phyloP scores from a whole-genome alignment of 2,329 filamentous ascomycete species.

The Metarhizium robertsii region DNA sequence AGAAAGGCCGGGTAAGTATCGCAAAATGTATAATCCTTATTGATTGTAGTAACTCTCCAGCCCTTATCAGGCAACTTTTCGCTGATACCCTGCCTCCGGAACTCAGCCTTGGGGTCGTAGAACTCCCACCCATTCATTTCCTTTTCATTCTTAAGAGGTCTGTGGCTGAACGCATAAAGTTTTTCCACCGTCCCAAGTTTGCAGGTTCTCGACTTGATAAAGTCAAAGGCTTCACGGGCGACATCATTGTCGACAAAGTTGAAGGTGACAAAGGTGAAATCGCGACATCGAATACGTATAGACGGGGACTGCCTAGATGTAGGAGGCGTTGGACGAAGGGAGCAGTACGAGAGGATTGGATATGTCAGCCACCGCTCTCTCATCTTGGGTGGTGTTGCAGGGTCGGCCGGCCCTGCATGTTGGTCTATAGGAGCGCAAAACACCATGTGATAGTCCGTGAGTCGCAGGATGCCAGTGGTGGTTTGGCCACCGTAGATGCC shows the following conservation, averaged over 20 bases:
- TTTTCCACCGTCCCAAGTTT: constrained; percentile 76
- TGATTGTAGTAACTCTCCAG: constrained; percentile 88
- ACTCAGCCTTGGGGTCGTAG: constrained; percentile 82
- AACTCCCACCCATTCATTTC: constrained; percentile 71
- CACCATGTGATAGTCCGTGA: constrained; percentile 54
- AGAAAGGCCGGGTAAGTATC: constrained; percentile 84
- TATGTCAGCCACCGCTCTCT: constrained; percentile 89
- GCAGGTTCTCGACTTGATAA: constrained; percentile 71
- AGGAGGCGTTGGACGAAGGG: constrained; percentile 63
- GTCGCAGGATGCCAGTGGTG: constrained; percentile 46
- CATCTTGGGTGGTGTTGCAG: constrained; percentile 20
- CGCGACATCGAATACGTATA: constrained; percentile 79
- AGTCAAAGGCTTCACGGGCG: constrained; percentile 81
- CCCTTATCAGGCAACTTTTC: constrained; percentile 67
- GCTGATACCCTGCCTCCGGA: constrained; percentile 77
- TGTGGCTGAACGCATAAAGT: constrained; percentile 83
- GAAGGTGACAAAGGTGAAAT: constrained; percentile 91
- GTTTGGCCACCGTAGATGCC: constrained; percentile 50
- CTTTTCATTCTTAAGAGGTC: constrained; percentile 63
- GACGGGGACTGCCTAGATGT: constrained; percentile 64
- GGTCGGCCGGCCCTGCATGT: constrained; percentile 13
- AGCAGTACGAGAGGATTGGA: constrained; percentile 78
- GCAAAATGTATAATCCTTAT: constrained; percentile 82
- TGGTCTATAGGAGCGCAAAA: constrained; percentile 36
- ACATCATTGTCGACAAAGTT: constrained; percentile 68